These are phyloP conservation scores for Rhynchosporium secalis DNA, from an alignment of 2,329 filamentous ascomycete species.

Conservation along the genomic window DNA sequence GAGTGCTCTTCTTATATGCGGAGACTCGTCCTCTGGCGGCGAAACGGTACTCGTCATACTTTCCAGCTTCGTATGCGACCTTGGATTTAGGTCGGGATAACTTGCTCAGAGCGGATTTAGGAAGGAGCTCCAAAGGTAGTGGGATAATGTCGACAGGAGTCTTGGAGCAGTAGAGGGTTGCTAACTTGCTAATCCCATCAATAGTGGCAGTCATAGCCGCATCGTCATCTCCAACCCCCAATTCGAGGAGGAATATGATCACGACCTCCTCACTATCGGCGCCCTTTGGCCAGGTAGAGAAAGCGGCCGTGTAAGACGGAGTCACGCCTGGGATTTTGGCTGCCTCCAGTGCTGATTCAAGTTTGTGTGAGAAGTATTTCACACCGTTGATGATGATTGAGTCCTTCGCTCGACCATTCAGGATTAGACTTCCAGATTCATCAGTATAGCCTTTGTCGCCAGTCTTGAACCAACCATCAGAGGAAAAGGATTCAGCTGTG, in stretches of 20 bases:
- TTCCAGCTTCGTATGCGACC: constrained; percentile 36
- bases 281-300: constrained; percentile 39
- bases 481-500: constrained; percentile 56
- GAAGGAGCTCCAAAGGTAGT: constrained; percentile 30
- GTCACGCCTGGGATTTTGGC: constrained; percentile 33
- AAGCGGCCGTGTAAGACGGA: constrained; percentile 42
- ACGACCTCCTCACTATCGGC: constrained; percentile 43
- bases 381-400: constrained; percentile 48
- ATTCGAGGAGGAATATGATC: constrained; percentile 43
- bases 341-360: constrained; percentile 45
- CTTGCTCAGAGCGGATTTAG: constrained; percentile 45
- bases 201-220: constrained; percentile 31
- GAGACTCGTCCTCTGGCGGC: constrained; percentile 30
- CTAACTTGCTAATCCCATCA: constrained; percentile 30
- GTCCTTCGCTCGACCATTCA: constrained; percentile 46
- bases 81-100: constrained; percentile 43
- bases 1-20: constrained; percentile 16
- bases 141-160: constrained; percentile 37
- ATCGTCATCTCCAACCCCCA: constrained; percentile 30
- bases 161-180: constrained; percentile 27
- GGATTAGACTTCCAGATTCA: constrained; percentile 39
- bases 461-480: constrained; percentile 48
- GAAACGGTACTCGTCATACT: constrained; percentile 33
- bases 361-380: constrained; percentile 43
- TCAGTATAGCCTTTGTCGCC: constrained; percentile 45